Percentiles rank a stretch among this genome's conserved stretches.
Conservation (phyloP, 768 basidiomycete species). For the Pleurotus eryngii region DNA sequence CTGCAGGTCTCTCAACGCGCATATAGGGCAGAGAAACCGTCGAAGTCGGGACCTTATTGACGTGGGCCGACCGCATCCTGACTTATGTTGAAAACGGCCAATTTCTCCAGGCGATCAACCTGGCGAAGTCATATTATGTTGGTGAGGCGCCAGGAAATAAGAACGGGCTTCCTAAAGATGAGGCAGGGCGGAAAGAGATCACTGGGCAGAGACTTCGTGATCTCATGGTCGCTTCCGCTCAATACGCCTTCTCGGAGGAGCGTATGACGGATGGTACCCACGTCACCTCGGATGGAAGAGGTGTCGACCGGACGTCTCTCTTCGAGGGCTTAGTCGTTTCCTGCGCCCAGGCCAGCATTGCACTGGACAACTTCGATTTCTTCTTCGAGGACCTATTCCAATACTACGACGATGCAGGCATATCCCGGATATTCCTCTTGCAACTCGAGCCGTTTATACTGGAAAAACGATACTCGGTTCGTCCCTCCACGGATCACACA, state of each 20-base stretch:
- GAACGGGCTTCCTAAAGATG: conserved; percentile 77
- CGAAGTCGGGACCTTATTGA: conserved; percentile 79
- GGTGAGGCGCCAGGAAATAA: conserved; percentile 81
- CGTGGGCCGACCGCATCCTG: conserved; percentile 94
- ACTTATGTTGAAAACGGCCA: conserved; percentile 80
- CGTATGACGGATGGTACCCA: conserved; percentile 91
- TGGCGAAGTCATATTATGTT: conserved; percentile 78
- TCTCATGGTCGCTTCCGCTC: conserved; percentile 83
- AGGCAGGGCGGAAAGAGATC: conserved; percentile 50
- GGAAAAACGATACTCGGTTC: conserved; percentile 58
- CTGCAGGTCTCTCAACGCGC: neutral
- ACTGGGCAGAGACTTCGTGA: conserved; percentile 77
- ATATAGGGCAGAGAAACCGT: conserved; percentile 62
- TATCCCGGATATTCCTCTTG: conserved; percentile 77
- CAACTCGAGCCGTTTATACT: conserved; percentile 84
- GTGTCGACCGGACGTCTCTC: conserved; percentile 86
- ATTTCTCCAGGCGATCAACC: conserved; percentile 86
- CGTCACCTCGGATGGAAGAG: conserved; percentile 73
- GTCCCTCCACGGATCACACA: conserved; percentile 90
- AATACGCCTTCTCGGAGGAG: conserved; percentile 92
- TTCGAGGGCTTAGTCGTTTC: conserved; percentile 85
- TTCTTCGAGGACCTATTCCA: conserved; percentile 94
- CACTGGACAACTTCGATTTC: conserved; percentile 79
- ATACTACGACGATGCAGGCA: conserved; percentile 80
- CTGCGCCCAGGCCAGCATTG: conserved; percentile 76